phyloP scores from a whole-genome alignment of 352 stramenopile genomes.

The Paralagenidium karlingii region DNA sequence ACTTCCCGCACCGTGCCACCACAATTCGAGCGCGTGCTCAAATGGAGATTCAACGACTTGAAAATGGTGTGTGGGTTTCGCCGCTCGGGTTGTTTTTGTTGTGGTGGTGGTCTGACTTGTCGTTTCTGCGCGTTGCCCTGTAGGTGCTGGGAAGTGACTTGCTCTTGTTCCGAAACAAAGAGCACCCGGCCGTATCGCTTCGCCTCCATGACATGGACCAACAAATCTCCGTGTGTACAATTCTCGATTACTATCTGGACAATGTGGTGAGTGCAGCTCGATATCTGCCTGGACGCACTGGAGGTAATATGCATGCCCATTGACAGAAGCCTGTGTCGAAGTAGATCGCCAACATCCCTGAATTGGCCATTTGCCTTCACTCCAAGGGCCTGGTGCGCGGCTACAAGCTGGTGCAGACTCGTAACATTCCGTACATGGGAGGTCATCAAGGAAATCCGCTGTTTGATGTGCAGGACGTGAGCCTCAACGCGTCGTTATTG shows the following conservation, averaged over 20 bases:
- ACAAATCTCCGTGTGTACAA: slow-evolving; percentile 65
- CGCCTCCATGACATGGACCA: slow-evolving; percentile 80
- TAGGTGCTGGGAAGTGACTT: slow-evolving; percentile 74
- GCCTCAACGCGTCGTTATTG: slow-evolving; percentile 77
- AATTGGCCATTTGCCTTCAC: slow-evolving; percentile 80
- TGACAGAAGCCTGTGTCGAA: too few relatives aligned
- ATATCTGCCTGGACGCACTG: neutral
- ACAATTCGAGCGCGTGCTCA: slow-evolving; percentile 63
- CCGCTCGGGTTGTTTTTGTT: too few relatives aligned
- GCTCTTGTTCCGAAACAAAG: slow-evolving; percentile 70
- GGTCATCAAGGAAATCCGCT: slow-evolving; percentile 31
- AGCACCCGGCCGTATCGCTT: slow-evolving; percentile 71
- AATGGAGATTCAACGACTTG: slow-evolving; percentile 80
- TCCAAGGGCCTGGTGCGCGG: slow-evolving; percentile 72
- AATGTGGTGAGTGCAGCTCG: too few relatives aligned
- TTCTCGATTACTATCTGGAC: slow-evolving; percentile 80
- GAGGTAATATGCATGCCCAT: neutral
- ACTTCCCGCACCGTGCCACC: too few relatives aligned
- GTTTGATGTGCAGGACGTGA: slow-evolving; percentile 79
- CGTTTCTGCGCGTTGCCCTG: too few relatives aligned
- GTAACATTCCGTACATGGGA: slow-evolving; percentile 74
- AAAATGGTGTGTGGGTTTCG: slow-evolving; percentile 74
- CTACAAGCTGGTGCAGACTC: slow-evolving; percentile 76
- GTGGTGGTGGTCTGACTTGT: too few relatives aligned
- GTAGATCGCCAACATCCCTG: slow-evolving; percentile 80